A percentile compares a stretch with the other conserved stretches of the same genome.
Conservation (phyloP, 1,284 basidiomycete species). For the Cutaneotrichosporon spelunceum region DNA sequence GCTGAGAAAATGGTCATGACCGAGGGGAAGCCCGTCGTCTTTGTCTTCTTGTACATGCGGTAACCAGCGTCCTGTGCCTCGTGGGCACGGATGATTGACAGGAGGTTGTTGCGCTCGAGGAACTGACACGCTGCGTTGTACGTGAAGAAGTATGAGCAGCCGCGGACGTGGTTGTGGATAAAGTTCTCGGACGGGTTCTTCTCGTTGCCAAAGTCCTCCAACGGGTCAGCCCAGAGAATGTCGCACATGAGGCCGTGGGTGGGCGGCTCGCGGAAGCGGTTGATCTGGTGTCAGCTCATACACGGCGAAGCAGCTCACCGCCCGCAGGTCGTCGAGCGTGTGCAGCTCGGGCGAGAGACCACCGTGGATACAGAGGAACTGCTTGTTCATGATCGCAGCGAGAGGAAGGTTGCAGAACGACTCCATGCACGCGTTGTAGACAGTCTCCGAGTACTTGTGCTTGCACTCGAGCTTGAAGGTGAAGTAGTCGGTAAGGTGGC, state of each 20-base stretch:
- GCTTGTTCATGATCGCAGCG: slow-evolving; percentile 95
- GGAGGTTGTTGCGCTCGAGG: slow-evolving; percentile 84
- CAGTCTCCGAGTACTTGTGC: slow-evolving; percentile 86
- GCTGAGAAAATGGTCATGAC: slow-evolving; percentile 97
- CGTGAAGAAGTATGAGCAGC: slow-evolving; percentile 97
- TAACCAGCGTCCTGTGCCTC: slow-evolving; percentile 95
- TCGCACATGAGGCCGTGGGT: slow-evolving; percentile 94
- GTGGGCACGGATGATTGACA: slow-evolving; percentile 93
- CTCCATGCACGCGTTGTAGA: slow-evolving; percentile 89
- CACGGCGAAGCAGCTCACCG: slow-evolving; percentile 54
- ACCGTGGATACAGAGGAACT: slow-evolving; percentile 93
- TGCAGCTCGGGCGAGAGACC: slow-evolving; percentile 86
- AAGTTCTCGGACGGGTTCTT: slow-evolving; percentile 76
- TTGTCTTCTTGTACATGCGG: slow-evolving; percentile 95
- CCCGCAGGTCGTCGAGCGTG: slow-evolving; percentile 82
- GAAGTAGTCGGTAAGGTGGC: slow-evolving; percentile 93
- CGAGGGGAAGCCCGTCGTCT: slow-evolving; percentile 82
- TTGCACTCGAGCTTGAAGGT: slow-evolving; percentile 96
- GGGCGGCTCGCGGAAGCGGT: slow-evolving; percentile 91
- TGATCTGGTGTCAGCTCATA: slow-evolving; percentile 59
- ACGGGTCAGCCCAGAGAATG: slow-evolving; percentile 89
- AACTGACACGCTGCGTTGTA: slow-evolving; percentile 91
- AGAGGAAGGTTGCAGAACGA: slow-evolving; percentile 88
- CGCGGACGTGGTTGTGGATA: slow-evolving; percentile 87
- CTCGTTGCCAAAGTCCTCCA: slow-evolving; percentile 90